These are phyloP conservation scores for Cardiospermum halicacabum DNA, from an alignment of 345 rosid genomes.

Conservation along the genomic window DNA sequence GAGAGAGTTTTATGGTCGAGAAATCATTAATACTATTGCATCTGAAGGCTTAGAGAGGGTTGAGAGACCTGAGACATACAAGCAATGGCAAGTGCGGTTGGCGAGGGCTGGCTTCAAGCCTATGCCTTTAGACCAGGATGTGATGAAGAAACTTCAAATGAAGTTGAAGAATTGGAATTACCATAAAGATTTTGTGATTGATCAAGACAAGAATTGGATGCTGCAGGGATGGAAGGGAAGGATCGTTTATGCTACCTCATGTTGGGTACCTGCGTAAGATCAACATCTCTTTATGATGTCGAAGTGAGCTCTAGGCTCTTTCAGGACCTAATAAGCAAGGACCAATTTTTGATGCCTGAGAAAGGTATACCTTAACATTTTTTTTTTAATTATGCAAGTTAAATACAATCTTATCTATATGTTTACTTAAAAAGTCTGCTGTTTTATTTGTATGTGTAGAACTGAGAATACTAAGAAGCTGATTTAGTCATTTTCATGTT, in stretches of 20 bases:
- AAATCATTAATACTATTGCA: conserved; percentile 60
- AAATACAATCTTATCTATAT: neutral
- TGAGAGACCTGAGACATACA: conserved; percentile 80
- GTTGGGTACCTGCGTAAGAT: conserved; percentile 56
- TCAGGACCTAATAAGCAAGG: neutral
- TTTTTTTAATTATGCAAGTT: neutral
- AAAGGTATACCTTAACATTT: conserved; percentile 8
- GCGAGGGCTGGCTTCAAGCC: conserved; percentile 64
- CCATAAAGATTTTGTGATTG: conserved; percentile 67
- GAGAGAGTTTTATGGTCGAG: conserved; percentile 58
- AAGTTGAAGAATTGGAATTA: conserved; percentile 41
- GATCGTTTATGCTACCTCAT: conserved; percentile 48
- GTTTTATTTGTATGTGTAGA: neutral
- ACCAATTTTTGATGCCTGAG: neutral
- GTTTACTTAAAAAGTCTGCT: neutral
- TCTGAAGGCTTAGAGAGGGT: conserved; percentile 77
- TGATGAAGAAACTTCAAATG: conserved; percentile 28
- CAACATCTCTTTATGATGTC: neutral
- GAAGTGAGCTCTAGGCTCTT: conserved; percentile 3
- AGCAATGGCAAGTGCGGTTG: conserved; percentile 67
- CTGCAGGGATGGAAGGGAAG: conserved; percentile 94
- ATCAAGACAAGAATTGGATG: conserved; percentile 65
- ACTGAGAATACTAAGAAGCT: neutral
- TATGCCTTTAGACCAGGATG: conserved; percentile 37
- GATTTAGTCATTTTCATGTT: neutral